Evolutionary conservation across 129 eudicot genomes (phyloP), one percentile per base, ranked within the genome.

Genomic region (Centrapalus pauciflorus): DNA sequence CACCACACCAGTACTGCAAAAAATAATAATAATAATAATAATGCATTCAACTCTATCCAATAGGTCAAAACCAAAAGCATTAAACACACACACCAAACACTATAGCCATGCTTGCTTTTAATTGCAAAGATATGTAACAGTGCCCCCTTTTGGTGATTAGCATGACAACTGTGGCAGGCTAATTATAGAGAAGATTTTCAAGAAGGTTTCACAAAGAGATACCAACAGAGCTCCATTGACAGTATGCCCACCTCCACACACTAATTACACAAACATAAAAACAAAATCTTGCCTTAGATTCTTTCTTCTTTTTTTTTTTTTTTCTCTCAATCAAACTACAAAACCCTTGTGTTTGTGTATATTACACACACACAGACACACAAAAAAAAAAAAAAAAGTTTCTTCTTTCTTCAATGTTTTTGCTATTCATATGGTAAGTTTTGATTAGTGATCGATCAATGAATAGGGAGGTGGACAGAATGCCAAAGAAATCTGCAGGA

Each of bases 401-500:
- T 4, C 32, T 49, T 23, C 24, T 40, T n/a, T 14, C 28, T 7
- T 11, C 4, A 60, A 2, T 1, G 0, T 48, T 32, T 61, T 7
- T 40, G 45, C 29, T 28, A 17, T 10, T 29, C 10, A 12, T 29
- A 46, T 11, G 10, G 55, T 40, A 28, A 25, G 23, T 13, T 61
- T 21, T 71, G 60, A 43, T 43, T 9, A 28, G 27, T 24, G 25
- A 27, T 21, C 61, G 60, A 43, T 43, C 13, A 28, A 34, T 24
- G 25, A 27, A 45, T 34, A 16, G 38, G 91, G 97, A 90, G 97
- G 97, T 90, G 97, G 97, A 90, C 97, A 90, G 97, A 90, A 90
- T 90, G 97, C 97, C 97, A 90, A 90, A 61, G 80, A 87, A 74
- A 83, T 90, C 92, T 84, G 92, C 54, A 41, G 85, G 76, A 79